phyloP scores from a whole-genome alignment of 371 early-diverging fungal genomes.

The Mortierella sp. region DNA sequence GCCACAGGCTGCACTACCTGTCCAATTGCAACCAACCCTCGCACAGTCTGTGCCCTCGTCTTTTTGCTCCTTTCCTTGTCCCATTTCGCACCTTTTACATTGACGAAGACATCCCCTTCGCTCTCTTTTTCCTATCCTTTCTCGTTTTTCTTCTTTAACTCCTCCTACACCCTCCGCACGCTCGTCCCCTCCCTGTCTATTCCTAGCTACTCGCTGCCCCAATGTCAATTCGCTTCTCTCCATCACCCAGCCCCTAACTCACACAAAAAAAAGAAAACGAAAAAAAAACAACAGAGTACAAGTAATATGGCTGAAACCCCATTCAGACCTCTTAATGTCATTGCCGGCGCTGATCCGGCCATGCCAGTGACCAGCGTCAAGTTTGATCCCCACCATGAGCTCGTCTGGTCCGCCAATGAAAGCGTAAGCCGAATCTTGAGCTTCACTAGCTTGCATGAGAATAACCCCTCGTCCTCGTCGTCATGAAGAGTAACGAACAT shows the following conservation, averaged over 20 bases:
- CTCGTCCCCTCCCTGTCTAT: background rate
- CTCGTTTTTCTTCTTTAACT: background rate
- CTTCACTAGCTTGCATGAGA: background rate
- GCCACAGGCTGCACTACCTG: background rate
- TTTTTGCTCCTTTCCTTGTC: background rate
- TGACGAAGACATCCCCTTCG: background rate
- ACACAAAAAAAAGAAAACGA: background rate
- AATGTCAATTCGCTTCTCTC: slow-evolving; percentile 3
- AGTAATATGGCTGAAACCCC: slow-evolving; percentile 51
- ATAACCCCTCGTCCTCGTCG: background rate
- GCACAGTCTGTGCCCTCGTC: slow-evolving; percentile 5
- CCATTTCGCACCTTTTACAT: background rate
- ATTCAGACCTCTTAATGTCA: slow-evolving; percentile 51
- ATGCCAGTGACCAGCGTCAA: slow-evolving; percentile 67
- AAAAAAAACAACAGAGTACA: background rate
- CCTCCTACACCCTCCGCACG: background rate
- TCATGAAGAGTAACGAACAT: too few relatives aligned
- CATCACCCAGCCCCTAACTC: background rate
- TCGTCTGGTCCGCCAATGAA: slow-evolving; percentile 85
- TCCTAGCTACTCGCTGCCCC: background rate
- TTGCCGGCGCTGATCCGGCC: slow-evolving; percentile 50
- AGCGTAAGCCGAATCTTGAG: slow-evolving; percentile 59
- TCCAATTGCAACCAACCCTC: background rate
- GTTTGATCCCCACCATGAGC: slow-evolving; percentile 85
- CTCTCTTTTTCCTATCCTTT: background rate